Evolutionary conservation across 495 filamentous ascomycete species (phyloP).

Genomic region (Penicillium argentinense): DNA sequence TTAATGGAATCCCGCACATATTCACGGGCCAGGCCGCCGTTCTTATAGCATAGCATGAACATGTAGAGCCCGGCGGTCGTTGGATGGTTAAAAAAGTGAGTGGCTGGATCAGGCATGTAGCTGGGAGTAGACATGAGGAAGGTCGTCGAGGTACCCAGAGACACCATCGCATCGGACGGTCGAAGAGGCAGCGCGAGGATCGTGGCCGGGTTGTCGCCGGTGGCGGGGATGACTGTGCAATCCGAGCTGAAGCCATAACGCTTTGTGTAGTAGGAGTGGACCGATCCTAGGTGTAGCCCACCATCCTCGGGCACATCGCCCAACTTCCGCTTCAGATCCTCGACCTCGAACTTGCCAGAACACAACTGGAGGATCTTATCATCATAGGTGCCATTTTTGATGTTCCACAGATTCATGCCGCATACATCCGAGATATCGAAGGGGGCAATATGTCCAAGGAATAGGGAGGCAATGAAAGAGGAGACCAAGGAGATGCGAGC

Average conservation of each 20-base stretch:
- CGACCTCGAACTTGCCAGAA: conserved; percentile 65
- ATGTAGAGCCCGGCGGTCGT: conserved; percentile 81
- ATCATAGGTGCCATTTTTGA: conserved; percentile 69
- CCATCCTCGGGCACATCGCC: conserved; percentile 78
- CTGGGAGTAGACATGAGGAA: conserved; percentile 93
- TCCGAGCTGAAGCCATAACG: conserved; percentile 74
- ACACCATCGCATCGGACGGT: conserved; percentile 88
- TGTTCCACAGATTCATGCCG: conserved; percentile 97
- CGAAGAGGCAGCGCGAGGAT: conserved; percentile 87
- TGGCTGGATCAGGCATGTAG: conserved; percentile 83
- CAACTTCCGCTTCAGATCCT: conserved; percentile 73
- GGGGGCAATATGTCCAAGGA: conserved; percentile 81
- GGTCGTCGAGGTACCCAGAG: conserved; percentile 91
- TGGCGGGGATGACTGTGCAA: conserved; percentile 80
- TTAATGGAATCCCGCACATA: conserved; percentile 74
- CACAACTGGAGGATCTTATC: conserved; percentile 72
- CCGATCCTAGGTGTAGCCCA: conserved; percentile 70
- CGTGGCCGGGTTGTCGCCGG: conserved; percentile 94
- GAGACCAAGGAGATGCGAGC: conserved; percentile 89
- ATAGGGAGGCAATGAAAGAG: conserved; percentile 89
- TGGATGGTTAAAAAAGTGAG: conserved; percentile 89
- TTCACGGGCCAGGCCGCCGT: conserved; percentile 90
- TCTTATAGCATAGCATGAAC: conserved; percentile 99
- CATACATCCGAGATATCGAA: conserved; percentile 95
- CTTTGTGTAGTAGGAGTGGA: conserved; percentile 72